Evolutionary conservation across 2,329 filamentous ascomycete genomes (phyloP).

Genomic region (Ilyonectria robusta): DNA sequence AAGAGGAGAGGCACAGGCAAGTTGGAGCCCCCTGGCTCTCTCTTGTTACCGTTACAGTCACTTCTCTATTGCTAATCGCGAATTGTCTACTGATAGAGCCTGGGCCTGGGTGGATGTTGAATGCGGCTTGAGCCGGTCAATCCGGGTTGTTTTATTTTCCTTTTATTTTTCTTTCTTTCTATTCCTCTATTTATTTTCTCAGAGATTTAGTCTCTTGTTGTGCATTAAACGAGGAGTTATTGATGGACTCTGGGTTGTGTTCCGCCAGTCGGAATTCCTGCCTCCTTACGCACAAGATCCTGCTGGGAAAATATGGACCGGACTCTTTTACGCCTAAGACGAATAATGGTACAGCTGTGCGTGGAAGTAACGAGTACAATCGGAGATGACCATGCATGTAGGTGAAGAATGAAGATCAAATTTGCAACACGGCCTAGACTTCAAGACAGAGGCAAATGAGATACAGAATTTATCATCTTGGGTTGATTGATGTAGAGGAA

Average conservation of each 20-base stretch:
- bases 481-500: too few relatives aligned
- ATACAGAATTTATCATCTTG: too few relatives aligned
- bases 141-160: slow-evolving; percentile 5
- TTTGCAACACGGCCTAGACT: too few relatives aligned
- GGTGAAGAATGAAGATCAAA: too few relatives aligned
- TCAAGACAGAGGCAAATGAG: too few relatives aligned
- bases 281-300: too few relatives aligned
- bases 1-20: slow-evolving; percentile 7
- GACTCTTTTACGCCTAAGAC: too few relatives aligned
- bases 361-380: too few relatives aligned
- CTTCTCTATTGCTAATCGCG: not conserved
- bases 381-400: too few relatives aligned
- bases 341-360: too few relatives aligned
- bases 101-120: slow-evolving; percentile 3
- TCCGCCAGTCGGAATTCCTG: slow-evolving; percentile 2
- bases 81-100: slow-evolving; percentile 4
- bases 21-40: slow-evolving; percentile 8
- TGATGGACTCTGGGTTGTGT: slow-evolving; percentile 12
- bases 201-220: slow-evolving; percentile 16
- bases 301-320: too few relatives aligned
- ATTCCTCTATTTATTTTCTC: slow-evolving; percentile 19
- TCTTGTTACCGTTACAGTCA: slow-evolving; percentile 12
- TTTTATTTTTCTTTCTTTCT: slow-evolving; percentile 16
- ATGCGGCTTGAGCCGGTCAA: slow-evolving; percentile 8
- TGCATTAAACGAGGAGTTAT: slow-evolving; percentile 9